Percentiles rank a stretch among this genome's conserved stretches.
Conservation (phyloP, 768 basidiomycete genomes). For the Dentipellis sp. region DNA sequence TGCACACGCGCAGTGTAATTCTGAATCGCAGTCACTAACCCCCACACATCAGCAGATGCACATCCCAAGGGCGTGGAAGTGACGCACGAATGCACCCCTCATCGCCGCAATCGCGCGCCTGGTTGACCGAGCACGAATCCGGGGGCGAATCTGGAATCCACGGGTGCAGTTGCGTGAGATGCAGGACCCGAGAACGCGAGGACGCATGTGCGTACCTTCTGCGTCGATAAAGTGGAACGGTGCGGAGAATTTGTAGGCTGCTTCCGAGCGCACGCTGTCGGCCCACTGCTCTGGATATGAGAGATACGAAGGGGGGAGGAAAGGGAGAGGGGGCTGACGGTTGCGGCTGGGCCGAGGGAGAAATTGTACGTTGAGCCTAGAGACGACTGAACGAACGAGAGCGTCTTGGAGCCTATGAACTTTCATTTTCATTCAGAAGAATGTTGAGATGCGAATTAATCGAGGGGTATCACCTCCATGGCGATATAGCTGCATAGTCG, state of each 20-base stretch:
- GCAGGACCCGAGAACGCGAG: neutral
- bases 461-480: conserved; percentile 2
- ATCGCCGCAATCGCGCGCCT: conserved; percentile 36
- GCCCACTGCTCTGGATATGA: conserved; percentile 32
- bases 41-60: neutral
- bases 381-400: conserved; percentile 36
- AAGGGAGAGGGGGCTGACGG: conserved; percentile 21
- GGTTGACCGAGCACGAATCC: conserved; percentile 38
- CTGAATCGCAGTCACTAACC: conserved; percentile 42
- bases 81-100: conserved; percentile 22
- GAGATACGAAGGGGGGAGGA: neutral
- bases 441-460: neutral
- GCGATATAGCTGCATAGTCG: conserved; percentile 2
- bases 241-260: conserved; percentile 20
- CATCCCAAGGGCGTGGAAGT: neutral
- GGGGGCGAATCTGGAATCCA: conserved; percentile 26
- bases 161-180: too few relatives aligned
- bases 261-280: conserved; percentile 33
- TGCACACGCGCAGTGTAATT: conserved; percentile 46
- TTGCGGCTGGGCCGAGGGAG: conserved; percentile 40
- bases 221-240: conserved; percentile 43
- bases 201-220: conserved; percentile 16
- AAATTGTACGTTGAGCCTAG: conserved; percentile 33
- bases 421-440: conserved; percentile 9
- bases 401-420: conserved; percentile 41